These are phyloP conservation scores for Podaxis pistillaris DNA, from an alignment of 768 basidiomycete genomes.

Conservation along the genomic window DNA sequence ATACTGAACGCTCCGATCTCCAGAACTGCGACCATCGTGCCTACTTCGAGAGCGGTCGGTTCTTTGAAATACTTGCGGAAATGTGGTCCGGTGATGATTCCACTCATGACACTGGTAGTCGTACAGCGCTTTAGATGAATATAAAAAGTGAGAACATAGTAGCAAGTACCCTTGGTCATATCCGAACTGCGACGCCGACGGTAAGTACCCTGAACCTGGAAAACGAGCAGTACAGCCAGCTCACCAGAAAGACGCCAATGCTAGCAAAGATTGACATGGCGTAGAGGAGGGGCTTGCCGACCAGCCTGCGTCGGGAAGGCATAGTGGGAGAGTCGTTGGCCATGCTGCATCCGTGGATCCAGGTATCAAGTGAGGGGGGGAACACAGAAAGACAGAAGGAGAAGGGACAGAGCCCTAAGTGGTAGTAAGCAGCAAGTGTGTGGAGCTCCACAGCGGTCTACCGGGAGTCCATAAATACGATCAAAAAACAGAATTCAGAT, in stretches of 20 bases:
- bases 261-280: slow-evolving; percentile 79
- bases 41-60: slow-evolving; percentile 71
- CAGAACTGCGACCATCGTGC: slow-evolving; percentile 95
- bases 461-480: neutral
- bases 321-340: slow-evolving; percentile 26
- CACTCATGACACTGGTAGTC: slow-evolving; percentile 73
- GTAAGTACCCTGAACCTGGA: neutral
- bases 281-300: slow-evolving; percentile 77
- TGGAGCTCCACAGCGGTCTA: neutral
- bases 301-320: slow-evolving; percentile 50
- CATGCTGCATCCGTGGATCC: slow-evolving; percentile 52
- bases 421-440: neutral
- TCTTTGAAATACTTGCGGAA: slow-evolving; percentile 81
- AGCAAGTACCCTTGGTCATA: slow-evolving; percentile 78
- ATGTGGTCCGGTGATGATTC: slow-evolving; percentile 86
- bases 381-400: neutral
- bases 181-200: slow-evolving; percentile 52
- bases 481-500: slow-evolving; percentile 14
- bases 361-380: slow-evolving; percentile 3
- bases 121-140: slow-evolving; percentile 9
- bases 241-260: slow-evolving; percentile 81
- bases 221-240: slow-evolving; percentile 25
- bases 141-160: slow-evolving; percentile 15
- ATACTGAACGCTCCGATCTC: slow-evolving; percentile 89
- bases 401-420: neutral